phyloP scores from a whole-genome alignment of 1,139 yeast species.

The Trichomonascaceae sp. region DNA sequence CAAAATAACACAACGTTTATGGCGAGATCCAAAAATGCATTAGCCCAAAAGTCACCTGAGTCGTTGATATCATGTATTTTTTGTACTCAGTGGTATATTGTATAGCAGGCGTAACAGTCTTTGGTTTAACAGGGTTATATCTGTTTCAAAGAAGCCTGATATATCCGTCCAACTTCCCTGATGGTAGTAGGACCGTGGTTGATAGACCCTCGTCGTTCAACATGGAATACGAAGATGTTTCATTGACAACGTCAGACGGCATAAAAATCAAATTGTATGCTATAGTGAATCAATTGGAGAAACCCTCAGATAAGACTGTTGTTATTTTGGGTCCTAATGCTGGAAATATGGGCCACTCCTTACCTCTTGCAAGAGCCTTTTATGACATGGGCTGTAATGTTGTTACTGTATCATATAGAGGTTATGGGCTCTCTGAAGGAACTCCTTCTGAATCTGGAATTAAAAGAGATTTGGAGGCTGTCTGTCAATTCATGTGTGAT shows the following conservation, averaged over 20 bases:
- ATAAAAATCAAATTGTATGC: constrained; percentile 45
- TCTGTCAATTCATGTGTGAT: constrained; percentile 50
- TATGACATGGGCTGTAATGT: constrained; percentile 72
- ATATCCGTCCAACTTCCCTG: constrained; percentile 77
- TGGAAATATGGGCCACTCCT: constrained; percentile 90
- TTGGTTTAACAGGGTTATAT: constrained; percentile 45
- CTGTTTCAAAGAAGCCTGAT: constrained; percentile 62
- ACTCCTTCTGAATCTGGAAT: constrained; percentile 70
- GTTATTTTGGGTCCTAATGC: constrained; percentile 87
- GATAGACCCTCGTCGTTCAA: constrained; percentile 72
- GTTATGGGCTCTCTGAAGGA: constrained; percentile 87
- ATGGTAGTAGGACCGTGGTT: constrained; percentile 61
- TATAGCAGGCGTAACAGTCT: not conserved
- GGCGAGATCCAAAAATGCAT: not conserved
- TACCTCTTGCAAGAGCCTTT: constrained; percentile 74
- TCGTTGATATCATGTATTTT: not conserved
- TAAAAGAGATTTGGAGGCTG: constrained; percentile 74
- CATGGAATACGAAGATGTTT: constrained; percentile 61
- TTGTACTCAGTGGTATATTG: not conserved
- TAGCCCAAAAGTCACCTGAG: not conserved
- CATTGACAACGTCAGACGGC: constrained; percentile 64
- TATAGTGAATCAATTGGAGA: constrained; percentile 31
- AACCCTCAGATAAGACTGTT: constrained; percentile 59
- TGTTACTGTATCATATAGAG: constrained; percentile 81
- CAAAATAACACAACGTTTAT: not conserved